These are phyloP conservation scores for Wickerhamomyces mucosus DNA, from an alignment of 805 yeast genomes.

Conservation along the genomic window DNA sequence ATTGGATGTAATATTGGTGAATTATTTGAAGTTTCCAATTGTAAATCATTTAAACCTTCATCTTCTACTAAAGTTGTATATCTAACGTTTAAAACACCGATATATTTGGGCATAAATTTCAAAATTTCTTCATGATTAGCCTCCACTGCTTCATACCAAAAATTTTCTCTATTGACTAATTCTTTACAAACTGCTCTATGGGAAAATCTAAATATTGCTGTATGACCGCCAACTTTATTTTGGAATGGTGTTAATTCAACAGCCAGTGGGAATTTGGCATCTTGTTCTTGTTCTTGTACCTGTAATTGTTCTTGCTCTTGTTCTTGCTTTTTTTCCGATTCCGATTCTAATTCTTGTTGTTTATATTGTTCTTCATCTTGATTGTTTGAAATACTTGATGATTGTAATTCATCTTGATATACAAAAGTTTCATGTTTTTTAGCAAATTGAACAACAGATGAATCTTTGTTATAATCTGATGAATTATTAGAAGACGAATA, in stretches of 20 bases:
- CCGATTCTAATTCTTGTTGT: not conserved
- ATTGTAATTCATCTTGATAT: slow-evolving; percentile 3
- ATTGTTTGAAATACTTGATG: too few species aligned
- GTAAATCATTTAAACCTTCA: slow-evolving; percentile 11
- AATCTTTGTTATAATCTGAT: slow-evolving; percentile 1
- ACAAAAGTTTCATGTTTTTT: slow-evolving; percentile 6
- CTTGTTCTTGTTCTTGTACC: slow-evolving; percentile 10
- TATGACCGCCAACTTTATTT: slow-evolving; percentile 96
- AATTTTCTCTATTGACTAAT: slow-evolving; percentile 79
- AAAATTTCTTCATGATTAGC: slow-evolving; percentile 64
- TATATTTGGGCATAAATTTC: slow-evolving; percentile 85
- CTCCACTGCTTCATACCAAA: slow-evolving; percentile 88
- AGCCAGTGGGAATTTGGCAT: slow-evolving; percentile 51
- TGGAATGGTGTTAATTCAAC: slow-evolving; percentile 88
- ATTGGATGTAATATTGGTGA: slow-evolving; percentile 12
- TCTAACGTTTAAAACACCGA: slow-evolving; percentile 89
- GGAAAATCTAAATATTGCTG: slow-evolving; percentile 89
- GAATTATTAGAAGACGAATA: too few species aligned
- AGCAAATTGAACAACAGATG: slow-evolving; percentile 8
- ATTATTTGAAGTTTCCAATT: slow-evolving; percentile 7
- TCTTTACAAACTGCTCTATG: slow-evolving; percentile 92
- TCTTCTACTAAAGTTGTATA: slow-evolving; percentile 32
- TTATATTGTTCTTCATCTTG: slow-evolving; percentile 2
- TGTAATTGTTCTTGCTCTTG: not conserved
- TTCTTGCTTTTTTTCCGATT: not conserved